Conservation (phyloP, 306 rosid species). For the Prunus campanulata region DNA sequence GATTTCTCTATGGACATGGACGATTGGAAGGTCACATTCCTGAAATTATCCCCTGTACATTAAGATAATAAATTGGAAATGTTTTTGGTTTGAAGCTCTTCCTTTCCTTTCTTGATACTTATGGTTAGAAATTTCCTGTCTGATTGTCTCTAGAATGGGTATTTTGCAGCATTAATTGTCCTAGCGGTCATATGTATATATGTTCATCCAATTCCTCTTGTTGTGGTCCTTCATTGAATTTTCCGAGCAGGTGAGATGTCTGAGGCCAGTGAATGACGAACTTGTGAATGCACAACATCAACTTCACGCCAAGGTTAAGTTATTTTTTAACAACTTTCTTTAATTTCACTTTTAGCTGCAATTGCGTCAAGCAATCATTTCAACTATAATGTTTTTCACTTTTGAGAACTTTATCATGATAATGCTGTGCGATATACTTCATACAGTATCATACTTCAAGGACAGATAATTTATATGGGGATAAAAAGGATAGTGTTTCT, state of each 20-base stretch:
- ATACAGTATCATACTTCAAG: constrained; percentile 42
- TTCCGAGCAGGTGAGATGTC: constrained; percentile 20
- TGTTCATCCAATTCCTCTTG: background rate
- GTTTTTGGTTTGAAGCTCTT: background rate
- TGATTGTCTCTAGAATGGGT: background rate
- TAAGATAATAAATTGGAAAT: background rate
- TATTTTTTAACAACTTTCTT: background rate
- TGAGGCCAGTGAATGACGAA: constrained; percentile 32
- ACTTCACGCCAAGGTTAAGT: constrained; percentile 36
- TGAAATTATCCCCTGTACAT: background rate
- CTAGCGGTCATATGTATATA: background rate
- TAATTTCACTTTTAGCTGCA: constrained; percentile 4
- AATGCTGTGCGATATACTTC: constrained; percentile 19
- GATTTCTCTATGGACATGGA: constrained; percentile 45
- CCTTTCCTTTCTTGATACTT: background rate
- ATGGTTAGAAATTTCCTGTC: background rate
- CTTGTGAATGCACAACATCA: constrained; percentile 29
- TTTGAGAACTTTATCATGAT: constrained; percentile 14
- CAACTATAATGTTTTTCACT: background rate
- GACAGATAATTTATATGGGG: constrained; percentile 37
- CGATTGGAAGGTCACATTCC: constrained; percentile 41
- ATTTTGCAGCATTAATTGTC: background rate
- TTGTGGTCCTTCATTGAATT: background rate
- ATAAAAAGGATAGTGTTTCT: constrained; percentile 23
- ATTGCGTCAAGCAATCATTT: background rate